These are phyloP conservation scores for Moniliophthora roreri DNA, from an alignment of 1,284 basidiomycete species.

Conservation along the genomic window DNA sequence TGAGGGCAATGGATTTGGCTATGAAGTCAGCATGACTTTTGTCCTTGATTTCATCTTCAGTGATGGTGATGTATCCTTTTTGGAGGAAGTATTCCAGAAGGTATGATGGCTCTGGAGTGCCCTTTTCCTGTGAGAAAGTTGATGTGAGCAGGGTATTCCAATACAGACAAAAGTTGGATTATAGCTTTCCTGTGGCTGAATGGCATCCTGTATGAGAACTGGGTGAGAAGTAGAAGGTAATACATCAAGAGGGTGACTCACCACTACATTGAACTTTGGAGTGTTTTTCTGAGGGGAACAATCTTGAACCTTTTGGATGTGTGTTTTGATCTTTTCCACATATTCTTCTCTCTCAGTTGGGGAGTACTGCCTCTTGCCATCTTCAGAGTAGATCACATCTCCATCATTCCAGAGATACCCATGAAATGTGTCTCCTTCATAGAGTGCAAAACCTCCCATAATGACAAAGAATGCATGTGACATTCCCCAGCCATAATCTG, in stretches of 20 bases:
- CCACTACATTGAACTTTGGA: too few species aligned
- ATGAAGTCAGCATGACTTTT: neutral
- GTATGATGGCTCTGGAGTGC: neutral
- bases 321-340: too few species aligned
- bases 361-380: neutral
- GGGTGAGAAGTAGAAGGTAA: too few species aligned
- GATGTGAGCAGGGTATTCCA: neutral
- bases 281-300: too few species aligned
- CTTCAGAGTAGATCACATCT: neutral
- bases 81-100: neutral
- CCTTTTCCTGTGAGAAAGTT: neutral
- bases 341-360: too few species aligned
- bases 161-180: too few species aligned
- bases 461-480: neutral
- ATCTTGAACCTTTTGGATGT: too few species aligned
- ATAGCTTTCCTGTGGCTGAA: too few species aligned
- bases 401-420: neutral
- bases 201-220: too few species aligned
- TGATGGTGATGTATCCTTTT: neutral
- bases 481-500: neutral
- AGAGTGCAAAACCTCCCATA: neutral
- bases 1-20: neutral
- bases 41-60: neutral
- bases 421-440: neutral
- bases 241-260: too few species aligned